Evolutionary conservation across 495 filamentous ascomycete genomes (phyloP), one percentile per base, ranked within the genome.

Genomic region (Aspergillus carlsbadensis): DNA sequence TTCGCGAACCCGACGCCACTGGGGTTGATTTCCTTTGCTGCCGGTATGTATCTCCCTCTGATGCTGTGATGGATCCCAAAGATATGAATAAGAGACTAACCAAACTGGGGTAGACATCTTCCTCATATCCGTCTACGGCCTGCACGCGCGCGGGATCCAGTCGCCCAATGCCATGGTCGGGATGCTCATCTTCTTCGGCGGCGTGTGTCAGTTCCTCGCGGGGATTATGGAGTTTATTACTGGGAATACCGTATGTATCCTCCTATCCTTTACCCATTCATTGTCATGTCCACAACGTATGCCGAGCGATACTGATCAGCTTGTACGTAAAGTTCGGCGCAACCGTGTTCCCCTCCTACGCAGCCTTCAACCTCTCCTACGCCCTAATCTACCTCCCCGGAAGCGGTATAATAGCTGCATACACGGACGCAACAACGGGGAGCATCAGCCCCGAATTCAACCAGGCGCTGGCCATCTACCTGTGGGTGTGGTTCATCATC

Each of bases 331-430:
- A 47, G 44, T 47, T 47, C n/a, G 26, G 21, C 13, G 44, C 44
- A 18, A 47, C 44, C 1, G 13, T 47, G 4, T 47, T 31, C 24
- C 14, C 44, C 26, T 34, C 44, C 14, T 47, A 47, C 26, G 29
- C 44, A n/a, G 43, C 43, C 1, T 46, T 46, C 24, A 46, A 46
- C 43, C 31, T 46, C 43, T 46, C 43, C 21, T 46, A 46, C 21
- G 43, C 43, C 22, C 31, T 47, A 29, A 47, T 47, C 24, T 47
- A 34, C 22, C 29, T 47, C 29, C 26, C 44, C 5, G 44, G 44
- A 14, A 47, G 24, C 5, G 26, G 44, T 0, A 47, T 47, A 0
- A 15, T 47, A 13, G 44, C 24, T 6, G 44, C 44, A 18, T 47
- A 47, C 26, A 47, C 44, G 8, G 44, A 47, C 29, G 13, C 26